Evolutionary conservation across 805 yeast genomes (phyloP), one percentile per base, ranked within the genome.

Genomic region (Yamadazyma laniorum): DNA sequence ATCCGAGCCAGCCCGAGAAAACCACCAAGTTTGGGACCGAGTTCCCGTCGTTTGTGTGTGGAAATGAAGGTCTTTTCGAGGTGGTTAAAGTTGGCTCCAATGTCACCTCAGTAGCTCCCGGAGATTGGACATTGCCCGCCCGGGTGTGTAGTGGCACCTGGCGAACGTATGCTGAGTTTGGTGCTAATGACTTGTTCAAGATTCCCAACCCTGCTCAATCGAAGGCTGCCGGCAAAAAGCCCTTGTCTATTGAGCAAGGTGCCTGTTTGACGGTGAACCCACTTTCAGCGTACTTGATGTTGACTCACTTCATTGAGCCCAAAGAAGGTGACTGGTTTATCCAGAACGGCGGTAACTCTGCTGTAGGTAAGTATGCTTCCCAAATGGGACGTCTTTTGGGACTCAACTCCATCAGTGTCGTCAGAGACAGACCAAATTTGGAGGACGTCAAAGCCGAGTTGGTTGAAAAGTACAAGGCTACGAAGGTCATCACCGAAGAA

Each of bases 291-390:
- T 87, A 80, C 53, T 85, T 87, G 61, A 76, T 93, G 85, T 80
- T 91, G 45, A 79, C 83, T 13, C 75, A 82, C 60, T 85, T 78
- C 58, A 77, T 65, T 36, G 70, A 77, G 39, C 63, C 84, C 52
- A 59, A 68, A 42, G 74, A 79, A 2, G 87, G 87, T 14, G 90
- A 90, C 59, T 93, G 96, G 95, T 77, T 93, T 46, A 80, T 93
- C 45, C 98, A 93, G 65, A 93, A 91, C 53, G 99, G 96, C 22
- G 98, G 96, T 25, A 93, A 88, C 49, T 87, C 96, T 6, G 95
- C 93, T 19, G 99, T 93, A 8, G 96, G 96, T 5, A 80, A 88
- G 50, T 81, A 85, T 50, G 98, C 95, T 6, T 74, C 88, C 34
- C 99, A 93, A 62, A 77, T 93, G 37, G 96, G 86, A 21, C 77